phyloP scores from a whole-genome alignment of 2,329 filamentous ascomycete species.

The Epichloe gansuensis region DNA sequence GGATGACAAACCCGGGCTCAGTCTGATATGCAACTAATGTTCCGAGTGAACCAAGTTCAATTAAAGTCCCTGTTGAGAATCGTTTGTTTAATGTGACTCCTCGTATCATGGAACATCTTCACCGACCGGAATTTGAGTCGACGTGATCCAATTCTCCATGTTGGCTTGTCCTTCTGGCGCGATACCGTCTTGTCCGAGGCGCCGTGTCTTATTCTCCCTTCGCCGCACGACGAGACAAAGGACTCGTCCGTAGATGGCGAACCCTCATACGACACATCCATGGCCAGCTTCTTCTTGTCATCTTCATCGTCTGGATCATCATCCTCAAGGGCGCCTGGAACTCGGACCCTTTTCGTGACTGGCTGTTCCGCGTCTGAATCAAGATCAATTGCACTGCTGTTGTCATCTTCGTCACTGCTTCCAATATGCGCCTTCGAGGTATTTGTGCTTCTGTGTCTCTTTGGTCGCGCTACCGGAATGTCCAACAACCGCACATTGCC shows the following conservation, averaged over 20 bases:
- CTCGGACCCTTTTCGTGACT: conserved; percentile 33
- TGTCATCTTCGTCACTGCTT: conserved; percentile 19
- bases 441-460: conserved; percentile 16
- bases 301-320: conserved; percentile 29
- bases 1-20: not conserved
- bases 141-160: conserved; percentile 78
- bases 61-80: too few relatives aligned
- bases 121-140: conserved; percentile 52
- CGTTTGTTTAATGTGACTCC: too few relatives aligned
- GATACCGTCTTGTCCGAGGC: conserved; percentile 17
- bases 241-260: conserved; percentile 88
- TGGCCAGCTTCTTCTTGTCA: conserved; percentile 82
- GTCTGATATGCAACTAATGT: not conserved
- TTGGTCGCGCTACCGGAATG: conserved; percentile 20
- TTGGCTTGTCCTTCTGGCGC: conserved; percentile 46
- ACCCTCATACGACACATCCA: conserved; percentile 86
- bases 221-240: conserved; percentile 81
- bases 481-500: conserved; percentile 19
- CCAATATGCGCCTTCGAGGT: conserved; percentile 19
- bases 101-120: conserved; percentile 19
- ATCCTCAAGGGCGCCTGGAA: conserved; percentile 15
- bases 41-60: too few relatives aligned
- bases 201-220: conserved; percentile 42
- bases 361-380: conserved; percentile 28
- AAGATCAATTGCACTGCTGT: conserved; percentile 24